phyloP scores from a whole-genome alignment of 2,329 filamentous ascomycete genomes.

The Ophiostoma sp. region DNA sequence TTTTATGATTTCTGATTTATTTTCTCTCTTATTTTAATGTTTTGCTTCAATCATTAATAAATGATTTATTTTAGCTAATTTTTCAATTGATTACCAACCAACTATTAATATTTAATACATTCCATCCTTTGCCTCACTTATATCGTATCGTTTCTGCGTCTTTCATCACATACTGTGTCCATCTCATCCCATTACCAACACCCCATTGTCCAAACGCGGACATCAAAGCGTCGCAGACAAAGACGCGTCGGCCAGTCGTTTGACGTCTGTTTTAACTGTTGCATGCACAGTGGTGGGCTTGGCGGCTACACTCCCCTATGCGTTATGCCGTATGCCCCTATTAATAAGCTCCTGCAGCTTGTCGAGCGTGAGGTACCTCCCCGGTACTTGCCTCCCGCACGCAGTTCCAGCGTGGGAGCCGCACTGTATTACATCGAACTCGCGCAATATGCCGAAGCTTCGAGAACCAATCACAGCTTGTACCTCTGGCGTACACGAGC shows the following conservation, averaged over 20 bases:
- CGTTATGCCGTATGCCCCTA: background rate
- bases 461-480: constrained; percentile 19
- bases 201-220: constrained; percentile 1
- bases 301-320: background rate
- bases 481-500: constrained; percentile 14
- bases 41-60: no score
- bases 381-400: constrained; percentile 14
- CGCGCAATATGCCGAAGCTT: background rate
- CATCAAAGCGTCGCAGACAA: constrained; percentile 1
- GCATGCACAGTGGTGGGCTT: constrained; percentile 9
- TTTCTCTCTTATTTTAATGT: background rate
- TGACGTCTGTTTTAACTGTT: constrained; percentile 9
- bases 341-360: constrained; percentile 8
- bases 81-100: no score
- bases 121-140: background rate
- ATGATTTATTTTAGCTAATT: no score
- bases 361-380: constrained; percentile 12
- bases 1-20: background rate
- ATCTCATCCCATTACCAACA: background rate
- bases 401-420: background rate
- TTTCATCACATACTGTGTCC: background rate
- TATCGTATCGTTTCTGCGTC: background rate
- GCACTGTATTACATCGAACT: background rate
- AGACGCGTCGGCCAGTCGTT: constrained; percentile 11
- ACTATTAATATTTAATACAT: no score